A percentile compares a stretch with the other conserved stretches of the same genome.
These are phyloP conservation scores for Trichoderma koningii DNA, from an alignment of 2,329 filamentous ascomycete species.

Conservation along the genomic window DNA sequence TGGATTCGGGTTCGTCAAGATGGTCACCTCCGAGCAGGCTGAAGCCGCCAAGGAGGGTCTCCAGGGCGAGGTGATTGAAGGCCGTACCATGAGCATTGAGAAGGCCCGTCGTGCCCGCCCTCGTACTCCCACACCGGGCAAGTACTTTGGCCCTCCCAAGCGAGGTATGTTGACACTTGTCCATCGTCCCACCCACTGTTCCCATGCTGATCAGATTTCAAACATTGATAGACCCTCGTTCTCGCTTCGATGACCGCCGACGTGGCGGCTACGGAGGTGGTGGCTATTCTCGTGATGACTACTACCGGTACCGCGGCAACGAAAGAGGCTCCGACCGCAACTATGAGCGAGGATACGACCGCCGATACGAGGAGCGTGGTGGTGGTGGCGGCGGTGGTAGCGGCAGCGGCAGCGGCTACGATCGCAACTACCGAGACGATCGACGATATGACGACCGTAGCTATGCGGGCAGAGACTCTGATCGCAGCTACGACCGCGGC, in stretches of 20 bases:
- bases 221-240: slow-evolving; percentile 41
- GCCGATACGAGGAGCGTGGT: slow-evolving; percentile 41
- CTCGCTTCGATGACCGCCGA: slow-evolving; percentile 62
- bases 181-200: slow-evolving; percentile 33
- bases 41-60: slow-evolving; percentile 96
- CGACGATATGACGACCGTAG: slow-evolving; percentile 51
- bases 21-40: slow-evolving; percentile 91
- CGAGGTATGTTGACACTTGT: slow-evolving; percentile 66
- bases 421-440: slow-evolving; percentile 55
- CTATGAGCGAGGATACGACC: slow-evolving; percentile 51
- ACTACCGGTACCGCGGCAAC: slow-evolving; percentile 57
- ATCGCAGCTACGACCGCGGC: slow-evolving; percentile 59
- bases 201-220: background rate
- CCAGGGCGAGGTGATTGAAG: slow-evolving; percentile 92
- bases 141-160: slow-evolving; percentile 99
- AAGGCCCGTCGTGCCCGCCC: slow-evolving; percentile 95
- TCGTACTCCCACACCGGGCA: slow-evolving; percentile 94
- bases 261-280: slow-evolving; percentile 60
- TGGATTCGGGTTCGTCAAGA: slow-evolving; percentile 99
- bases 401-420: slow-evolving; percentile 42
- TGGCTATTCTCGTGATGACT: slow-evolving; percentile 56
- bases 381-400: background rate
- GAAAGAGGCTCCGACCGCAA: slow-evolving; percentile 48
- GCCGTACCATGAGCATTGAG: slow-evolving; percentile 95
- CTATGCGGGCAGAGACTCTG: slow-evolving; percentile 49